phyloP scores from a whole-genome alignment of 768 basidiomycete genomes.

The Lactarius psammicola region DNA sequence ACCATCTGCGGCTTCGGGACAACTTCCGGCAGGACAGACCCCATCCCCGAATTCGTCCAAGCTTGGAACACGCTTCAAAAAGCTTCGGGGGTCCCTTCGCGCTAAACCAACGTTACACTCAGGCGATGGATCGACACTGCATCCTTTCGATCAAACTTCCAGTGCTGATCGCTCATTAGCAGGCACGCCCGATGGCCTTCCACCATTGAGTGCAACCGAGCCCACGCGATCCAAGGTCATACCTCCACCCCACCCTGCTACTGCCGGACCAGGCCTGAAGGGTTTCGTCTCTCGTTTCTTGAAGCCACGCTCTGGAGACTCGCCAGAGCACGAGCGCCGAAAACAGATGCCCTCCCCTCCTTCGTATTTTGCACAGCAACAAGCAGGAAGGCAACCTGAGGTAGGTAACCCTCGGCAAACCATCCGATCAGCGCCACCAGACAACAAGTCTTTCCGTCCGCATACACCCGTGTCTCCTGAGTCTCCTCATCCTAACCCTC shows the following conservation, averaged over 20 bases:
- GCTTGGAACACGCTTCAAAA: constrained; percentile 72
- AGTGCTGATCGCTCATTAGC: constrained; percentile 36
- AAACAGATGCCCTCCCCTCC: constrained; percentile 15
- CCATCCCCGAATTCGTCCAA: constrained; percentile 41
- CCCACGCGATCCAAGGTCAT: constrained; percentile 52
- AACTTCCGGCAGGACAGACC: constrained; percentile 24
- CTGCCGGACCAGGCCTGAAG: constrained; percentile 69
- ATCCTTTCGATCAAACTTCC: constrained; percentile 45
- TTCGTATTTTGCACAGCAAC: constrained; percentile 23
- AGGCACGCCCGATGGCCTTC: constrained; percentile 39
- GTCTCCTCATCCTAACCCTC: neutral
- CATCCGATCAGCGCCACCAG: constrained; percentile 26
- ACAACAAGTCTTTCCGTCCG: constrained; percentile 24
- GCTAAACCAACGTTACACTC: constrained; percentile 47
- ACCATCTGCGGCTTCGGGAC: constrained; percentile 30
- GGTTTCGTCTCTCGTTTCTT: constrained; percentile 82
- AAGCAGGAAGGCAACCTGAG: constrained; percentile 2
- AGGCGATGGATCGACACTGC: constrained; percentile 52
- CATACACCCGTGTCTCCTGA: constrained; percentile 21
- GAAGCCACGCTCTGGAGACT: constrained; percentile 35
- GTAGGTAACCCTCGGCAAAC: neutral
- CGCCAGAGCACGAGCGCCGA: constrained; percentile 34
- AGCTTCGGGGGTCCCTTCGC: constrained; percentile 65
- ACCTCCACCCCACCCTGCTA: constrained; percentile 62
- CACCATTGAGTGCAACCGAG: constrained; percentile 50